Evolutionary conservation across 306 rosid species (phyloP).

Genomic region (Begonia loranthoides): DNA sequence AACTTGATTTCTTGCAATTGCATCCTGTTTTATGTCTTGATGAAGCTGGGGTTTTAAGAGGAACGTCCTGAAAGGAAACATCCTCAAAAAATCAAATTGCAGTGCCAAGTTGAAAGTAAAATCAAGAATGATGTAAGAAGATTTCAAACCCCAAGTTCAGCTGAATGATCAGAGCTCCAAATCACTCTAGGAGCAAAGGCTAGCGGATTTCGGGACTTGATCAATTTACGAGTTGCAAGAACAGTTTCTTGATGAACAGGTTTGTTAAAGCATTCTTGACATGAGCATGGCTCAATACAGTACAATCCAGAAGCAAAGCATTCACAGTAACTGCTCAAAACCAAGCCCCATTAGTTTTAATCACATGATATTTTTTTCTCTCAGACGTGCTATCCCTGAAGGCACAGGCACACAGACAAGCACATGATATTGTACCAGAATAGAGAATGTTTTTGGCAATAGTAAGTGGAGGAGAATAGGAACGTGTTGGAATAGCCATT

Average conservation of each 20-base stretch:
- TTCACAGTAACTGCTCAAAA: slow-evolving; percentile 14
- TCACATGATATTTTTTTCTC: too few species aligned
- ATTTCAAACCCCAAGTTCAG: slow-evolving; percentile 13
- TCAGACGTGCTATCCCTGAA: too few species aligned
- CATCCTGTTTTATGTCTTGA: slow-evolving; percentile 22
- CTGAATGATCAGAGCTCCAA: slow-evolving; percentile 1
- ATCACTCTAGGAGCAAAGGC: slow-evolving; percentile 26
- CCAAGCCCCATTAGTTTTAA: too few species aligned
- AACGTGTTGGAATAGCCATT: too few species aligned
- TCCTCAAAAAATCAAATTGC: neutral
- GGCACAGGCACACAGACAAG: too few species aligned
- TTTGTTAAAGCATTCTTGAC: slow-evolving; percentile 19
- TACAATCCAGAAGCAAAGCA: slow-evolving; percentile 23
- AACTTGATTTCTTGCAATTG: slow-evolving; percentile 20
- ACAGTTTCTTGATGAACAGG: slow-evolving; percentile 12
- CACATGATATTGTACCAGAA: too few species aligned
- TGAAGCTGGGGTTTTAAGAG: slow-evolving; percentile 15
- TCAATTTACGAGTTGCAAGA: slow-evolving; percentile 17
- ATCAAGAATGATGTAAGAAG: neutral
- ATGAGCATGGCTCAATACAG: slow-evolving; percentile 19
- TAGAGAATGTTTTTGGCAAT: too few species aligned
- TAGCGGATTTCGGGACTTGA: slow-evolving; percentile 19
- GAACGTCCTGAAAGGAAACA: slow-evolving; percentile 7
- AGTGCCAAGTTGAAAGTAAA: neutral
- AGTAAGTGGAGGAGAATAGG: too few species aligned